Base-by-base conservation (phyloP, 2,329 filamentous ascomycete genomes). In the Fusarium sp. region DNA sequence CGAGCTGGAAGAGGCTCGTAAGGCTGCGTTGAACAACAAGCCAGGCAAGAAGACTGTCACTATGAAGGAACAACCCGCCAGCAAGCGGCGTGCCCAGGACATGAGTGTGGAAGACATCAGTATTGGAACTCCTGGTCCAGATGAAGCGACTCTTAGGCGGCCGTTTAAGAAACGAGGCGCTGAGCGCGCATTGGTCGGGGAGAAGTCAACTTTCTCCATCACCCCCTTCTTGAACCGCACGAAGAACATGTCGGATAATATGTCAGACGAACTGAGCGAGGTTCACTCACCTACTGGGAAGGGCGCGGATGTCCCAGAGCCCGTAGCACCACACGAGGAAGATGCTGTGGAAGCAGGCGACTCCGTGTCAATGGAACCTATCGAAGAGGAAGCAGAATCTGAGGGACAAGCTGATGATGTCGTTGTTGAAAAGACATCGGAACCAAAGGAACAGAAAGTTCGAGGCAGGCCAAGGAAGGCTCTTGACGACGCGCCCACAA, bases 181-280 rank as follows among this genome's bases (percentile, higher is more conserved):
- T 28, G 87, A 89, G 2, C 81, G 89, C 57, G 72, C 80, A 2
- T 56, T 75, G 14, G 83, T 92, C 7, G 94, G 92, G 31, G 93
- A 97, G 76, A 98, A 97, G 79, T 98, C 95, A 1, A 90, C 87
- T 4, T 98, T 98, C 79, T 97, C 94, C 6, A 94, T 98, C 68
- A 98, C 95, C 1, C 95, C 95, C 0, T 98, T 97, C 83, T 84
- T 98, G 65, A 97, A 95, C 78, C 89, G 91, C 51, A 91, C 88
- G 26, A 89, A 86, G 78, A 84, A 84, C 68, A 81, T 91, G 15
- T 66, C 59, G 4, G 65, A 59, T 13, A 44, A 54, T 24, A 55
- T 65, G 44, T 68, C 75, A 13, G 82, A 84, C 20, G 78, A 79
- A 2, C 77, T 78, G 4, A 63, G 71, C 6, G 77, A 77, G 10